A percentile compares a stretch with the other conserved stretches of the same genome.
phyloP scores from a whole-genome alignment of 2,329 filamentous ascomycete species.

The Clarireedia paspali region DNA sequence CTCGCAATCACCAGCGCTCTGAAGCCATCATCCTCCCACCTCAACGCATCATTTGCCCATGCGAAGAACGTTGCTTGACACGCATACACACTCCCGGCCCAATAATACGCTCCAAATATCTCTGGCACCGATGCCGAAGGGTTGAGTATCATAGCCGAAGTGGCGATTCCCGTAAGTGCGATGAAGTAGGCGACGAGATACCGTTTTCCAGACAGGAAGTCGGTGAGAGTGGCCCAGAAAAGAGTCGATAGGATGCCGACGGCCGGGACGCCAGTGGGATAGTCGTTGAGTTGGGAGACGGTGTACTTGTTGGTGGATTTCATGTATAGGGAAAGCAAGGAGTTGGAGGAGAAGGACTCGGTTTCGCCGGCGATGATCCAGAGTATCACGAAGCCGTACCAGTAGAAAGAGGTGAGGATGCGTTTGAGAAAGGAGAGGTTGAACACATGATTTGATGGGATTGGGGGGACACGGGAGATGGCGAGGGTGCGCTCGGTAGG shows the following conservation, averaged over 20 bases:
- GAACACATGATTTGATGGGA: slow-evolving; percentile 36
- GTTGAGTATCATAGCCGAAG: slow-evolving; percentile 51
- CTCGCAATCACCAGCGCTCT: slow-evolving; percentile 60
- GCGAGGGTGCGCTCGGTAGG: slow-evolving; percentile 35
- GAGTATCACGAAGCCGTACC: slow-evolving; percentile 58
- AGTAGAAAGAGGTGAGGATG: slow-evolving; percentile 53
- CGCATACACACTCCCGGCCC: slow-evolving; percentile 62
- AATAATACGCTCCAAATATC: slow-evolving; percentile 63
- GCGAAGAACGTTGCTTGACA: slow-evolving; percentile 70
- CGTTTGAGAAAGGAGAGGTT: slow-evolving; percentile 41
- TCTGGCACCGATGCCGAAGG: slow-evolving; percentile 35
- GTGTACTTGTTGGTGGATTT: slow-evolving; percentile 37
- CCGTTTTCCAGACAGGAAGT: slow-evolving; percentile 54
- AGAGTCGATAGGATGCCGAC: slow-evolving; percentile 47
- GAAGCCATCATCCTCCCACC: slow-evolving; percentile 54
- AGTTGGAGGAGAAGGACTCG: slow-evolving; percentile 62
- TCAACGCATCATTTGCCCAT: slow-evolving; percentile 61
- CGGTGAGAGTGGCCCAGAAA: slow-evolving; percentile 63
- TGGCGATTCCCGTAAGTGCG: slow-evolving; percentile 53
- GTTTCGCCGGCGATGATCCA: slow-evolving; percentile 67
- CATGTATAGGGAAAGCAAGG: slow-evolving; percentile 45
- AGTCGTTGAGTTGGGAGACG: slow-evolving; percentile 44
- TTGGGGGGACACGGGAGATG: slow-evolving; percentile 36
- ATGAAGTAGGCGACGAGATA: slow-evolving; percentile 63
- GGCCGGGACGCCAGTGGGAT: slow-evolving; percentile 44